Base-by-base conservation (phyloP, 164 flowering plant species). In the Tetrastigma voinierianum region DNA sequence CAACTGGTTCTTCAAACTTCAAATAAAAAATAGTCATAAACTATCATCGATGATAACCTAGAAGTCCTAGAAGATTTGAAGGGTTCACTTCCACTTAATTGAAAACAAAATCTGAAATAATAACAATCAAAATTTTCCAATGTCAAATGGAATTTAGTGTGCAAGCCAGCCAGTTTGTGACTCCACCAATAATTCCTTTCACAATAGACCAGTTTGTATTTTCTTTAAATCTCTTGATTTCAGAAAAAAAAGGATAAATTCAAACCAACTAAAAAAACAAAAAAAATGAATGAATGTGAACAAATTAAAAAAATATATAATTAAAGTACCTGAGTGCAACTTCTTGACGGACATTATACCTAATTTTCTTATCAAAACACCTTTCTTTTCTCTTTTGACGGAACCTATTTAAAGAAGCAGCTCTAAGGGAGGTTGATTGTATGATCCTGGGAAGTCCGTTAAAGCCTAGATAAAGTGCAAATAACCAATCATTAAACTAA, bases 281-380 rank as follows among this genome's bases (percentile, higher is more conserved):
- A n/a, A n/a, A n/a, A n/a, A n/a, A n/a, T n/a, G n/a, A n/a, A n/a
- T n/a, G n/a, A n/a, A n/a, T n/a, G n/a, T 19, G 23, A 32, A 46
- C 40, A 51, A 49, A 20, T 14, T 23, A 32, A 57, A 32, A 10
- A n/a, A n/a, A 18, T 18, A 19, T 53, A n/a, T 49, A 45, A 71
- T 46, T 3, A 32, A 0, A 66, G 60, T 63, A 87, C 90, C 95
- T 89, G 53, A 78, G 83, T 13, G 95, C 91, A 52, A 89, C 95
- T 73, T 87, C 89, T 67, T 87, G 86, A n/a, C 95, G 88, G 46
- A 87, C 90, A 71, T 79, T 65, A 24, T 89, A 87, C 69, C 90
- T 79, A 18, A 89, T 86, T 79, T 82, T 87, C 83, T 89, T 89
- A 62, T 87, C 91, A 70, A 82, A 89, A 66, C 86, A 82, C 11